Base-by-base conservation (phyloP, 2,329 filamentous ascomycete species). In the Phaeosphaeria sp. region DNA sequence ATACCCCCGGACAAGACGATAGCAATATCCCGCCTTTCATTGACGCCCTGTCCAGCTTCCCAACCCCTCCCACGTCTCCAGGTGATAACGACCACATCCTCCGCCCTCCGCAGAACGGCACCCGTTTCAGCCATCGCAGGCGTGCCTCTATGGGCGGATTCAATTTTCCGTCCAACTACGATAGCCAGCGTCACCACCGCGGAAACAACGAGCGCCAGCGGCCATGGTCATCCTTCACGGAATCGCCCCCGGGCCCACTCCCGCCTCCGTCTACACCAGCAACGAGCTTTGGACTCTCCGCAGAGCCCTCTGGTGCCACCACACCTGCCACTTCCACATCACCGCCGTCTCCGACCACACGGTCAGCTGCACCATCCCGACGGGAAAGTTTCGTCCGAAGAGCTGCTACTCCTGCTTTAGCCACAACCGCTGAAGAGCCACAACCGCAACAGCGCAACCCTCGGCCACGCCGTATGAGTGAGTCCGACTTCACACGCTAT, bases 231-330 rank as follows among this genome's bases (percentile, higher is more conserved):
- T 77, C 79, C 4, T 66, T 83, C 43, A 81, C 83, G n/a, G 85
- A 87, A 62, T 84, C 83, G 36, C 83, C 85, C 10, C 79, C 82
- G 18, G 84, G 86, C 18, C 85, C 87, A 47, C 79, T 85, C 57
- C 87, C 87, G 46, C 87, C 87, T 46, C 87, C 87, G 6, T 87
- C 86, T 1, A 88, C 87, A 1, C 87, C 87, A 20, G 86, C 87
- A 15, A 69, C 67, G 27, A 87, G 86, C 50, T 81, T 82, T 25
- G 83, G 83, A 20, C 72, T 87, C 44, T 87, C 82, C 58, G 80
- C 81, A 20, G 81, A 81, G 58, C 85, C 81, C 47, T 87, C 84
- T 18, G 82, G 83, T 17, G 78, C 80, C 49, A 84, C 76, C 13
- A 79, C 77, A 13, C 77, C 77, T 21, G 71, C 72, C 4, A 64